Conservation (phyloP, 2,329 filamentous ascomycete species). For the Aspergillus pseudoglaucus region DNA sequence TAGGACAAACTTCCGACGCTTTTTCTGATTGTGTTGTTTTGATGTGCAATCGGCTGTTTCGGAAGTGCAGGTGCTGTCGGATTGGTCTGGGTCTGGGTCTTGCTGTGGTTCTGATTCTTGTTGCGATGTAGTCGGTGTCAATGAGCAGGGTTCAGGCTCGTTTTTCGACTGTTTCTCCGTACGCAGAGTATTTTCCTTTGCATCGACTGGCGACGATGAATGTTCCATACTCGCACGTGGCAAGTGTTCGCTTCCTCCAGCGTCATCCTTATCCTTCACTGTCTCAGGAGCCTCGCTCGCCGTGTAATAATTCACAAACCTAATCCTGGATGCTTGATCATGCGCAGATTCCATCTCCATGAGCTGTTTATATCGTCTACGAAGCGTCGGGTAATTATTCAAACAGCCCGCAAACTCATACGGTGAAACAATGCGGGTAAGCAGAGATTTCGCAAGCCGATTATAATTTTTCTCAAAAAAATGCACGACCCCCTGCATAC, state of each 20-base stretch:
- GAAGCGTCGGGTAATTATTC: constrained; percentile 66
- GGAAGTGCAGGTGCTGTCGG: constrained; percentile 3
- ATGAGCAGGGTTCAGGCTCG: constrained; percentile 4
- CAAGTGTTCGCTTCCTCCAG: constrained; percentile 9
- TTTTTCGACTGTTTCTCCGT: constrained; percentile 7
- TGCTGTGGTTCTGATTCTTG: not conserved
- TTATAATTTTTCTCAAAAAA: constrained; percentile 78
- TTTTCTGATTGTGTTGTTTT: constrained; percentile 35
- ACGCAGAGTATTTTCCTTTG: not conserved
- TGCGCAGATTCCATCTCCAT: constrained; percentile 66
- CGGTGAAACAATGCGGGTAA: constrained; percentile 69
- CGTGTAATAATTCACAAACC: constrained; percentile 88
- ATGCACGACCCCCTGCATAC: constrained; percentile 57
- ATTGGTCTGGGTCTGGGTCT: not conserved
- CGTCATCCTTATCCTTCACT: constrained; percentile 22
- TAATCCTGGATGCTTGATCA: constrained; percentile 41
- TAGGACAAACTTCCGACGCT: constrained; percentile 69
- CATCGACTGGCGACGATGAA: not conserved
- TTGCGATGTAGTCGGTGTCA: not conserved
- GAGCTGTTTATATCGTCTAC: constrained; percentile 62
- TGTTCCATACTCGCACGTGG: constrained; percentile 16
- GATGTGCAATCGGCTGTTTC: constrained; percentile 4
- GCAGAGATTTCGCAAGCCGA: constrained; percentile 62
- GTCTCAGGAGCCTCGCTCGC: constrained; percentile 45
- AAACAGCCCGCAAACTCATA: constrained; percentile 77